Percentiles rank a stretch among this genome's conserved stretches.
Conservation (phyloP, 768 basidiomycete genomes). For the Peribolospora kevripleyi region DNA sequence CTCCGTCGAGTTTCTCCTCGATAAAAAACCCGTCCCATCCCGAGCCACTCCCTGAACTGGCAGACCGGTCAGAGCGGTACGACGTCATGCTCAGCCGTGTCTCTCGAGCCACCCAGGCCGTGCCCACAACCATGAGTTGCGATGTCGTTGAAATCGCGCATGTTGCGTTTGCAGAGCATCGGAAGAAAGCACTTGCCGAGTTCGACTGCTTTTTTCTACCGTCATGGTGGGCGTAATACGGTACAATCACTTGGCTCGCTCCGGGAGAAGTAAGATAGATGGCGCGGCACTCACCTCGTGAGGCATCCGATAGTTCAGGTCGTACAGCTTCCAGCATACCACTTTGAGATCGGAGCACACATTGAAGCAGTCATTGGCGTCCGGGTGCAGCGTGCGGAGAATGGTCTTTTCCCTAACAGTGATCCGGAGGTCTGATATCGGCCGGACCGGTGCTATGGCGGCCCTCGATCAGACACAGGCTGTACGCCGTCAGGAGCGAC, state of each 20-base stretch:
- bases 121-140: slow-evolving; percentile 8
- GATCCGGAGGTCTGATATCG: slow-evolving; percentile 51
- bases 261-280: no score
- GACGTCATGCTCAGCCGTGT: no score
- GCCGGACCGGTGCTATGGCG: neutral
- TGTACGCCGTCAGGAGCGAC: no score
- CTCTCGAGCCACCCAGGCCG: no score
- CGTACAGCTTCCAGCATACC: slow-evolving; percentile 68
- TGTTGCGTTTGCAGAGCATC: slow-evolving; percentile 80
- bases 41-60: no score
- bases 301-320: slow-evolving; percentile 34
- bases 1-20: slow-evolving; percentile 94
- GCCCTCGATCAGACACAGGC: no score
- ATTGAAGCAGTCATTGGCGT: slow-evolving; percentile 81
- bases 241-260: no score
- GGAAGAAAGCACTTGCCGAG: slow-evolving; percentile 73
- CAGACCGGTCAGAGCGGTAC: no score
- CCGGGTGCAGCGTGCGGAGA: slow-evolving; percentile 72
- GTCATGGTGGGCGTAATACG: no score
- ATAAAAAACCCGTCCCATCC: slow-evolving; percentile 41
- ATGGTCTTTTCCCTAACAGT: slow-evolving; percentile 86
- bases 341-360: slow-evolving; percentile 90
- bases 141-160: slow-evolving; percentile 52
- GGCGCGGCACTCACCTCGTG: slow-evolving; percentile 14
- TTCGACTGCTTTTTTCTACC: slow-evolving; percentile 57